Evolutionary conservation across 2,329 filamentous ascomycete genomes (phyloP), one percentile per base, ranked within the genome.

Genomic region (Ophiostoma sp.): DNA sequence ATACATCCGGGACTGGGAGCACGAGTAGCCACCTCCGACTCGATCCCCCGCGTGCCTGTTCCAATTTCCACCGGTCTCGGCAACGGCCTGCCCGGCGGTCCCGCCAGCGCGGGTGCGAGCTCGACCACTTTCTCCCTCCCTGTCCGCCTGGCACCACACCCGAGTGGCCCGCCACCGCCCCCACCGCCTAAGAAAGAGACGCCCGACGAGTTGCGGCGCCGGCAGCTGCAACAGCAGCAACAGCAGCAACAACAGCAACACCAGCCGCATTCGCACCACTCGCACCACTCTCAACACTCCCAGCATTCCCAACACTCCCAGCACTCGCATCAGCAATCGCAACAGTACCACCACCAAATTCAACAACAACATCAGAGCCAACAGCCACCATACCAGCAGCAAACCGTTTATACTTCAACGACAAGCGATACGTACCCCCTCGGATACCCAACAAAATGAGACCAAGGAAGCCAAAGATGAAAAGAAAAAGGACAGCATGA

Each of bases 111-210:
- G 71, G 86, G 85, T 76, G 83, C 84, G 59, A 85, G 82, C 74
- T 82, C 82, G 70, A 80, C 84, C 19, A 88, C 87, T 2, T 91
- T 91, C 72, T 87, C 86, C 48, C 83, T 94, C 68, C 90, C 92
- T 0, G 87, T 92, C 73, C 88, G 91, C 64, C 85, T 88, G 61
- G 90, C 87, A 39, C 89, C 90, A 52, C 86, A 87, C 2, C 87
- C 84, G 9, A 88, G 87, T 12, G 85, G 87, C 9, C 83, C 91
- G 42, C 89, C 89, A 68, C 86, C 90, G 25, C 86, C 89, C n/a
- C 89, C 87, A 50, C 86, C 76, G 5, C 77, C 86, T 50, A 85
- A 86, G 77, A 89, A 89, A 79, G 85, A 87, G 77, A 87, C 85
- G 31, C 82, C 85, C 2, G 87, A 89, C 72, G 87, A 89, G 59